Base-by-base conservation (phyloP, 1,284 basidiomycete genomes). In the Pulveroboletus sp. region DNA sequence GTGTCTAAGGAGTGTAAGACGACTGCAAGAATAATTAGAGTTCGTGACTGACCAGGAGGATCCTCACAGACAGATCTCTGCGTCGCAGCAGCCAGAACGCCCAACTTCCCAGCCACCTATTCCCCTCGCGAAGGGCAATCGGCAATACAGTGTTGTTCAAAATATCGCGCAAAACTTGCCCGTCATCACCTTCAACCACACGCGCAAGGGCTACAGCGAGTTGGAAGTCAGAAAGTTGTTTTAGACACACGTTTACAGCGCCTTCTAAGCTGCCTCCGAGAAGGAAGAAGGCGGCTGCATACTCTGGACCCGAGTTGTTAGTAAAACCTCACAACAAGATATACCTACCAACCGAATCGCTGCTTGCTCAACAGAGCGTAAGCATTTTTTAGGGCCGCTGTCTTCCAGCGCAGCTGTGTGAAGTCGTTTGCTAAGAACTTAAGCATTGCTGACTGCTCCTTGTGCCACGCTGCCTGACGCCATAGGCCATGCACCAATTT, bases 61-160 rank as follows among this genome's bases (percentile, higher is more conserved):
- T 86, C 46, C 89, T 82, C 19, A 97, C 91, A 3, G 94, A 87
- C 15, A 97, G 70, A 72, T 98, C 95, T 48, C 91, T 80, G 36
- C 92, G 79, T 61, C 87, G 85, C 32, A 98, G 76, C 60, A 93
- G 77, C 93, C 95, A 97, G 71, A 98, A 95, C 5, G 91, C 92
- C 96, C 95, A 99, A 59, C 89, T 93, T n/a, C 85, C 91, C n/a
- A 98, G 76, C 89, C 92, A 98, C 37, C 96, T 81, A 71, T 98
- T 94, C 0, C 94, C 95, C 19, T 87, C 81, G 52, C 79, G 78
- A 68, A 98, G 92, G 0, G 95, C 95, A 21, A 82, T 78, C 1
- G 95, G 95, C 2, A 99, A 73, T 3, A 98, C 86, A 0, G 82
- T 86, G 48, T 81, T 81, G 19, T 79, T 82, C 37, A 98, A 73